These are phyloP conservation scores for Mentha longifolia DNA, from an alignment of 257 asterid species.

Conservation along the genomic window DNA sequence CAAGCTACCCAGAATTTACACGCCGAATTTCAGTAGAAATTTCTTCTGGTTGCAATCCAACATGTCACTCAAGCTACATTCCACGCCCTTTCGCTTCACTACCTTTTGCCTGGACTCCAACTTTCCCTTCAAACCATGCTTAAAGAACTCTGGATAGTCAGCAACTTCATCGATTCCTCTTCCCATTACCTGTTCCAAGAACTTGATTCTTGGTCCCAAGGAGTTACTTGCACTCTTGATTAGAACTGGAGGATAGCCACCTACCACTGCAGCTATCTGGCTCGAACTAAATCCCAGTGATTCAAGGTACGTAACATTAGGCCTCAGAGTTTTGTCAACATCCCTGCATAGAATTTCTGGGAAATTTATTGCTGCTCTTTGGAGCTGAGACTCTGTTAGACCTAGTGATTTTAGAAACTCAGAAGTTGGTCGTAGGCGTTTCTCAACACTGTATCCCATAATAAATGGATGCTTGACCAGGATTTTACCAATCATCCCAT, in stretches of 20 bases:
- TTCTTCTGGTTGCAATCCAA: conserved; percentile 85
- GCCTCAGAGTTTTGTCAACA: conserved; percentile 68
- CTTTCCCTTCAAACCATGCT: conserved; percentile 86
- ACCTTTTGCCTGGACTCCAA: conserved; percentile 75
- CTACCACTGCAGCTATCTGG: conserved; percentile 72
- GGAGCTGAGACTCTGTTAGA: conserved; percentile 65
- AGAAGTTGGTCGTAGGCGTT: conserved; percentile 71
- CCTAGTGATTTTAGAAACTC: conserved; percentile 82
- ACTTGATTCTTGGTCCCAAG: conserved; percentile 82
- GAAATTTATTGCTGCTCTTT: conserved; percentile 59
- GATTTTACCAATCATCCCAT: conserved; percentile 75
- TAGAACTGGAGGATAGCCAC: conserved; percentile 87
- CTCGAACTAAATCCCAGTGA: conserved; percentile 65
- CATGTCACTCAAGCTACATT: conserved; percentile 90
- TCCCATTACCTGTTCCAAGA: conserved; percentile 83
- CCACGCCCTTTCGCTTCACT: conserved; percentile 54
- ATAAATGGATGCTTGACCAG: conserved; percentile 79
- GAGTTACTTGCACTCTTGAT: conserved; percentile 82
- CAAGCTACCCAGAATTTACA: conserved; percentile 44
- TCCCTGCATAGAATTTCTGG: conserved; percentile 92
- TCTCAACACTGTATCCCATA: conserved; percentile 86
- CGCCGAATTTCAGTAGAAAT: conserved; percentile 70
- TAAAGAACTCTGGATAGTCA: conserved; percentile 85
- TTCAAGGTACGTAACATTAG: conserved; percentile 63
- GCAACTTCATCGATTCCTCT: conserved; percentile 71